A percentile compares a stretch with the other conserved stretches of the same genome.
Conservation (phyloP, 129 eudicot species). For the Silybum marianum region DNA sequence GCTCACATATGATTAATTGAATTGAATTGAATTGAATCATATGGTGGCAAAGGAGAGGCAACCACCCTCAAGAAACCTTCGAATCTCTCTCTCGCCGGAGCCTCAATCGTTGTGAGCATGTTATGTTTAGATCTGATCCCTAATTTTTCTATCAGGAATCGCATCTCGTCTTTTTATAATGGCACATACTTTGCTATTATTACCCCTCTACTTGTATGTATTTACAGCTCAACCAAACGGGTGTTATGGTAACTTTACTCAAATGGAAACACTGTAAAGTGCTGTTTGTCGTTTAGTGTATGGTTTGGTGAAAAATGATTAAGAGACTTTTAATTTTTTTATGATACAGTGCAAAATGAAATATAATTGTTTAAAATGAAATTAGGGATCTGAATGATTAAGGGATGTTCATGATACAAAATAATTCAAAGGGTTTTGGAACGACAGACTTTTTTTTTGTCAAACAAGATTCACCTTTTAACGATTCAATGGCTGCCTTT, state of each 20-base stretch:
- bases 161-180: not conserved
- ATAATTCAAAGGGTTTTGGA: too few species aligned
- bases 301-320: too few species aligned
- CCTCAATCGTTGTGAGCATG: constrained; percentile 10
- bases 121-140: not conserved
- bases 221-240: not conserved
- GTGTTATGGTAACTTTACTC: not conserved
- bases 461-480: too few species aligned
- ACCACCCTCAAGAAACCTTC: constrained; percentile 19
- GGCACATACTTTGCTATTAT: not conserved
- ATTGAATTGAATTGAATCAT: not conserved
- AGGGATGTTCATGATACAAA: too few species aligned
- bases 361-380: too few species aligned
- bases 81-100: constrained; percentile 14
- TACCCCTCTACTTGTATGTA: not conserved
- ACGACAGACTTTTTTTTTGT: too few species aligned
- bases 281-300: too few species aligned
- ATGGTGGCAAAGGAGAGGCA: constrained; percentile 20
- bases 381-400: too few species aligned
- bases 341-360: too few species aligned
- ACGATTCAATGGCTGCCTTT: too few species aligned
- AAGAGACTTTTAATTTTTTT: too few species aligned
- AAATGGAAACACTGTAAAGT: not conserved
- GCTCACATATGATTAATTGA: not conserved
- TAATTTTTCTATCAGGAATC: not conserved